Evolutionary conservation across 345 rosid species (phyloP), one percentile per base, ranked within the genome.

Genomic region (Carallia brachiata): DNA sequence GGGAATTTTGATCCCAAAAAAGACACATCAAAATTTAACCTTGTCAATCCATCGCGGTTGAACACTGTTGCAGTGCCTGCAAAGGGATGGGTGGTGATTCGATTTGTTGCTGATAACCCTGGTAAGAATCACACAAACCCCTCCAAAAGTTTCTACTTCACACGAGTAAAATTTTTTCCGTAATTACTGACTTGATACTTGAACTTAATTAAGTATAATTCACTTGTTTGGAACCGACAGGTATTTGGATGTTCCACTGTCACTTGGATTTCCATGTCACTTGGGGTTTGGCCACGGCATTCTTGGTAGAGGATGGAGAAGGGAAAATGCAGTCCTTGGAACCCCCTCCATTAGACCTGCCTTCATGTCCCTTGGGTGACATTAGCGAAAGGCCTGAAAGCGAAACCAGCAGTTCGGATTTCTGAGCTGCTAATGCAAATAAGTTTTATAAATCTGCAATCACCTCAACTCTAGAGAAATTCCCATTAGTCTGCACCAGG

Each of bases 101-200:
- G 79, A 30, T 70, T 75, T 70, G 57, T 47, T 13, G 79, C 79
- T 17, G 52, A 28, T n/a, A 75, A 75, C 61, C 79, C 79, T 6
- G 75, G 79, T 70, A 75, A 12, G 39, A 32, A 32, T 32, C 4
- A 32, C 1, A 4, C 34, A 32, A 32, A 4, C 34, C 34, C 4
- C 34, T 32, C 34, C 34, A 32, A 32, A 32, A 32, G 34, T 32
- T 32, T 32, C 34, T 4, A 32, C 1, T 32, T 32, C 34, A 32
- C 34, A 32, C 4, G 34, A 32, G 34, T 1, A 4, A 1, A 32
- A 32, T n/a, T 32, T 1, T 32, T 32, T 32, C 34, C 4, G 34
- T 32, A 32, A 32, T 32, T 1, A 32, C 34, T 32, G 34, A 32
- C 4, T 1, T 32, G 34, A 32, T 4, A 32, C 34, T 32, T 32